Conservation (phyloP, 2,329 filamentous ascomycete genomes). For the Verticillium albo-atrum region DNA sequence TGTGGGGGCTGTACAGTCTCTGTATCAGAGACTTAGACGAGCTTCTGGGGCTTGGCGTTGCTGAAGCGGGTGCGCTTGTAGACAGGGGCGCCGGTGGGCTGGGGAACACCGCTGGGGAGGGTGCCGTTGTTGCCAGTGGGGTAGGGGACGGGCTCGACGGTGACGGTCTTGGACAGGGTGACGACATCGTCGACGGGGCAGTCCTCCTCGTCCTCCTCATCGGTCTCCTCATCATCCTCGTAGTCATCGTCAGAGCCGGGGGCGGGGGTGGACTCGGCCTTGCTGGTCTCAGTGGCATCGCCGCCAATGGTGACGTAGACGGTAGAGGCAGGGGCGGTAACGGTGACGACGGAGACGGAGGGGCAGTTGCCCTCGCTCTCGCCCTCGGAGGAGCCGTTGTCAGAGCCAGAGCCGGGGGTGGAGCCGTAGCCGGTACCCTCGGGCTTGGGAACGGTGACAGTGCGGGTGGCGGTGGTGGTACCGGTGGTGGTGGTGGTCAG, state of each 20-base stretch:
- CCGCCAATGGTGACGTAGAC: constrained; percentile 20
- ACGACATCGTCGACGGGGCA: constrained; percentile 15
- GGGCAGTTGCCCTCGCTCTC: constrained; percentile 6
- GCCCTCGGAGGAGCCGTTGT: constrained; percentile 2
- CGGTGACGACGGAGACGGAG: constrained; percentile 15
- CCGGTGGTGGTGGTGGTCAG: constrained; percentile 31
- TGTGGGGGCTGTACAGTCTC: background rate
- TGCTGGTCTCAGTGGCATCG: constrained; percentile 8
- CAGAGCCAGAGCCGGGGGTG: background rate
- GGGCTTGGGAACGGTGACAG: constrained; percentile 25
- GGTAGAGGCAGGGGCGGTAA: constrained; percentile 19
- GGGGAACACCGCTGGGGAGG: constrained; percentile 25
- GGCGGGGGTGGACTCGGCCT: constrained; percentile 14
- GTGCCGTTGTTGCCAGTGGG: constrained; percentile 30
- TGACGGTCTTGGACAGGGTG: constrained; percentile 26
- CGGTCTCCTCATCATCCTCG: constrained; percentile 6
- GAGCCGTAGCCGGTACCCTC: constrained; percentile 14
- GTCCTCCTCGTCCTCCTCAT: constrained; percentile 14
- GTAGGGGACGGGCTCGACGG: constrained; percentile 31
- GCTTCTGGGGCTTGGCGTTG: constrained; percentile 4
- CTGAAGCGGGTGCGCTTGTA: constrained; percentile 13
- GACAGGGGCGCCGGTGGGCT: constrained; percentile 23
- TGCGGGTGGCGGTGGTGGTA: constrained; percentile 29
- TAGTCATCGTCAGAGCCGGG: constrained; percentile 6
- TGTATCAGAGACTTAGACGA: background rate